Evolutionary conservation across 108 stramenopile genomes (phyloP), one percentile per base, ranked within the genome.

Genomic region (Skeletonema marinoi): DNA sequence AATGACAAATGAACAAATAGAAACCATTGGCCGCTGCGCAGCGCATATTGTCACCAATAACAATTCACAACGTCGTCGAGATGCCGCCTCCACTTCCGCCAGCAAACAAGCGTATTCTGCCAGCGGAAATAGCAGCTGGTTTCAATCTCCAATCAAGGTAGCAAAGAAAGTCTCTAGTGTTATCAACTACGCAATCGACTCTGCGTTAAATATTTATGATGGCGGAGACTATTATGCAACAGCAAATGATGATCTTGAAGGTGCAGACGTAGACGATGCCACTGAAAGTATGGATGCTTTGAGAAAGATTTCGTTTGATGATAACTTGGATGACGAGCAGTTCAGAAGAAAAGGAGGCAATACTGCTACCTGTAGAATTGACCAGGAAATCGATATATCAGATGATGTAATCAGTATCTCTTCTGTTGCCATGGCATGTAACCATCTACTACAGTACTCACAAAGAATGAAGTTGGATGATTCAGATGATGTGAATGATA

Each of bases 241-340:
- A 5, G 31, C 31, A 30, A 9, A n/a, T 31, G 66, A 67, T 56
- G 31, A 6, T 69, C 32, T 48, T 54, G 17, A 16, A 36, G 51
- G 36, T 50, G 35, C 19, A 56, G 68, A 51, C 29, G 33, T 62
- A 50, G 68, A 68, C 61, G 75, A 77, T 69, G 68, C 54, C 14
- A 38, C 50, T 0, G 14, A 8, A 21, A 56, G 6, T 29, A 29
- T 56, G 19, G 25, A 25, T 56, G 7, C 25, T 6, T 29, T 21
- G 54, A 29, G 54, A 21, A 56, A 56, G 54, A 56, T 56, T 29
- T 56, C 54, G 25, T 56, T 56, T 56, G 54, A 56, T 56, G 54
- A 56, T 21, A 25, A 56, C 25, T 25, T 56, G 6, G 54, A 56
- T 56, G 54, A 56, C 9, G 54, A 56, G 25, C 4, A 21, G 4